These are phyloP conservation scores for Debaryomycetaceae sp. DNA, from an alignment of 1,139 yeast species.

Conservation along the genomic window DNA sequence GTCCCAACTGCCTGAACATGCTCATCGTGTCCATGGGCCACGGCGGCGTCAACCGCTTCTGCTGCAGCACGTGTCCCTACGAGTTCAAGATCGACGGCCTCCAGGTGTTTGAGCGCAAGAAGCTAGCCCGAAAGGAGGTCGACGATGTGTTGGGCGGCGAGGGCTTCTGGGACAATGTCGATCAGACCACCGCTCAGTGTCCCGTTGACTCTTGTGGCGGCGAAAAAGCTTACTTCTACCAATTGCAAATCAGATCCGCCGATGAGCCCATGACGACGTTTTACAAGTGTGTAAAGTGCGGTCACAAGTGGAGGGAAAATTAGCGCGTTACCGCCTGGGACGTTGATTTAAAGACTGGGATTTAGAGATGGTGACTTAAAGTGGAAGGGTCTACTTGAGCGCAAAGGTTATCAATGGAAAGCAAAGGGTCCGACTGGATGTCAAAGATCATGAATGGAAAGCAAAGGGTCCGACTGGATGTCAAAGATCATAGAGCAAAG, in stretches of 20 bases:
- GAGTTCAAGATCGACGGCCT: slow-evolving; percentile 79
- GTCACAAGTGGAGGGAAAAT: slow-evolving; percentile 95
- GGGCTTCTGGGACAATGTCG: slow-evolving; percentile 99
- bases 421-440: no score
- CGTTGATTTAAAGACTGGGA: no score
- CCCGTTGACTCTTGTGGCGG: slow-evolving; percentile 80
- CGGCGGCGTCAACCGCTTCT: slow-evolving; percentile 43
- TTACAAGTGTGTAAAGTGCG: slow-evolving; percentile 86
- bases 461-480: no score
- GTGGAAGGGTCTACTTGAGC: no score
- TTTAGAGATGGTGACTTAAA: no score
- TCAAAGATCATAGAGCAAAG: no score
- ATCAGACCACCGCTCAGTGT: slow-evolving; percentile 81
- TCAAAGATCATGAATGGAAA: no score
- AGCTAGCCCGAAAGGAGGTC: slow-evolving; percentile 75
- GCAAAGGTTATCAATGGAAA: no score
- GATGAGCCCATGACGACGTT: slow-evolving; percentile 96
- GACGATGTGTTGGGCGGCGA: slow-evolving; percentile 96
- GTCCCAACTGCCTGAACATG: slow-evolving; percentile 92
- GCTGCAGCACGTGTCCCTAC: slow-evolving; percentile 91
- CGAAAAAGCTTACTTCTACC: slow-evolving; percentile 92
- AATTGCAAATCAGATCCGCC: slow-evolving; percentile 87
- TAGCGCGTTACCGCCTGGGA: no score
- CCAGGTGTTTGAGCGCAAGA: slow-evolving; percentile 76
- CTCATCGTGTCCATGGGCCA: slow-evolving; percentile 40